These are phyloP conservation scores for Lanmaoa rubissima DNA, from an alignment of 768 basidiomycete species.

Conservation along the genomic window DNA sequence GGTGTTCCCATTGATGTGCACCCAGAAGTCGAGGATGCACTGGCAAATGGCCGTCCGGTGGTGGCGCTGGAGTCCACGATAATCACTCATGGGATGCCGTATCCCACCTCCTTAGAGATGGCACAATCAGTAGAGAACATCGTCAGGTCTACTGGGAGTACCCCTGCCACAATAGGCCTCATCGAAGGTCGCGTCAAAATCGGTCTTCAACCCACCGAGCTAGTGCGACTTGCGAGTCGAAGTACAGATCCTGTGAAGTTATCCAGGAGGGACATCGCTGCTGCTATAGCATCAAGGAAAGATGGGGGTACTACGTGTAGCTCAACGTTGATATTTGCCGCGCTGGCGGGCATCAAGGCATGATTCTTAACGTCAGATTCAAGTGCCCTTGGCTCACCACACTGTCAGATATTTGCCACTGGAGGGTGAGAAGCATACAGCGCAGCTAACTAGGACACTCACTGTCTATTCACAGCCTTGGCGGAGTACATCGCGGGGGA, in stretches of 20 bases:
- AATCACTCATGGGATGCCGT: constrained; percentile 90
- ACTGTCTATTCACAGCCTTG: constrained; percentile 47
- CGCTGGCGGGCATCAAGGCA: constrained; percentile 85
- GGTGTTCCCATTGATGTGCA: constrained; percentile 59
- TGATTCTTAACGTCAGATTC: background rate
- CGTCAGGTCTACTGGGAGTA: constrained; percentile 69
- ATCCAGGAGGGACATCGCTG: constrained; percentile 77
- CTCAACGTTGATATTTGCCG: constrained; percentile 70
- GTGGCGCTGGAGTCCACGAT: constrained; percentile 93
- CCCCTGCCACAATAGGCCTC: constrained; percentile 90
- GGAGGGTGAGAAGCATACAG: constrained; percentile 65
- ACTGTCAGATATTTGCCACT: constrained; percentile 75
- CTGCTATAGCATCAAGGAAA: constrained; percentile 61
- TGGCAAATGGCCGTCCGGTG: constrained; percentile 60
- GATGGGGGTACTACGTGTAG: constrained; percentile 85
- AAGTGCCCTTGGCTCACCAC: constrained; percentile 7
- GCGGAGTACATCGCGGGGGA: constrained; percentile 81
- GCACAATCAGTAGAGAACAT: constrained; percentile 70
- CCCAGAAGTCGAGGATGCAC: constrained; percentile 82
- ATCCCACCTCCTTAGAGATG: constrained; percentile 71
- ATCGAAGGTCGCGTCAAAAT: constrained; percentile 83
- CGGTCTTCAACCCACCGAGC: constrained; percentile 63
- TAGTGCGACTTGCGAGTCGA: constrained; percentile 65
- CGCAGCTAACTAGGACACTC: background rate
- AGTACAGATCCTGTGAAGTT: constrained; percentile 54